Conservation (phyloP, 306 rosid species). For the Medicago arabica region DNA sequence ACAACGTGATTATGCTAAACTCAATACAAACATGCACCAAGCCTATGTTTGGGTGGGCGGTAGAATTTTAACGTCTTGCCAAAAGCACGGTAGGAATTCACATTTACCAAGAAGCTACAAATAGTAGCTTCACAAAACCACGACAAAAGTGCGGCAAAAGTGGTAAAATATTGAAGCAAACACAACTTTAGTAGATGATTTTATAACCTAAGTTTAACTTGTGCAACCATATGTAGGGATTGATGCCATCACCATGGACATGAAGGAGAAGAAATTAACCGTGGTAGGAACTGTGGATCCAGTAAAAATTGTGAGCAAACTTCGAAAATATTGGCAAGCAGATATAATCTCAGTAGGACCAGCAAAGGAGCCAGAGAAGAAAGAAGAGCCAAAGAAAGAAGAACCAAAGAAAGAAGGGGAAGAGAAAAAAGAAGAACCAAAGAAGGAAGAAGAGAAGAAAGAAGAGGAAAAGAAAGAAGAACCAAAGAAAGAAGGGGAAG, state of each 20-base stretch:
- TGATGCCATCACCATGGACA: slow-evolving; percentile 85
- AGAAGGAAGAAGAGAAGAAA: slow-evolving; percentile 51
- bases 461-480: slow-evolving; percentile 59
- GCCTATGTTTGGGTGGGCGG: no score
- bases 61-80: no score
- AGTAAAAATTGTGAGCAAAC: slow-evolving; percentile 72
- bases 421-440: slow-evolving; percentile 39
- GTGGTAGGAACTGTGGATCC: slow-evolving; percentile 92
- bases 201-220: neutral
- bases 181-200: neutral
- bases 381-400: slow-evolving; percentile 83
- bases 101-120: no score
- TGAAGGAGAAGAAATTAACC: slow-evolving; percentile 84
- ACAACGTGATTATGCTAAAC: no score
- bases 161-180: no score
- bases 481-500: slow-evolving; percentile 52
- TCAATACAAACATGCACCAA: no score
- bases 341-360: slow-evolving; percentile 76
- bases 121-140: no score
- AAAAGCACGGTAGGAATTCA: no score
- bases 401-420: slow-evolving; percentile 57
- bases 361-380: slow-evolving; percentile 89
- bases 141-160: no score
- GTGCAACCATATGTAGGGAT: slow-evolving; percentile 61
- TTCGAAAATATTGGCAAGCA: slow-evolving; percentile 77